These are phyloP conservation scores for Lentinula guzmanii DNA, from an alignment of 768 basidiomycete genomes.

Conservation along the genomic window DNA sequence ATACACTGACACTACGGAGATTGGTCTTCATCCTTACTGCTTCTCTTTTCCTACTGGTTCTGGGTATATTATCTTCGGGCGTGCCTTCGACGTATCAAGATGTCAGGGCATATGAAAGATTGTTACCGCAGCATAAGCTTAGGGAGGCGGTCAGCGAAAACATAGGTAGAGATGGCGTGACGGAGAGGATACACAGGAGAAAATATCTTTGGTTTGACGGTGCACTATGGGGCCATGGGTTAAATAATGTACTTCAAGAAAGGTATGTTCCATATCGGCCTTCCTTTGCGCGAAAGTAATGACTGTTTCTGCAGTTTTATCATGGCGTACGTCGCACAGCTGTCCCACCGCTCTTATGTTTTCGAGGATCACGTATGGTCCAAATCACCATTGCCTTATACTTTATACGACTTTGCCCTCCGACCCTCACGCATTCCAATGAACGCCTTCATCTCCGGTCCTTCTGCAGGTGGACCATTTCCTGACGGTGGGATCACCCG, in stretches of 20 bases:
- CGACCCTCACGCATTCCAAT: constrained; percentile 29
- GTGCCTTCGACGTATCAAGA: constrained; percentile 2
- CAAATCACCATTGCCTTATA: constrained; percentile 18
- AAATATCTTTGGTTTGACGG: constrained; percentile 7
- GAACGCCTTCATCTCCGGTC: constrained; percentile 36
- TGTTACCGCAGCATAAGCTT: neutral
- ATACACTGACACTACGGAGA: constrained; percentile 2
- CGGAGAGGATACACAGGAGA: constrained; percentile 3
- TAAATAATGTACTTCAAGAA: constrained; percentile 49
- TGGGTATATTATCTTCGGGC: neutral
- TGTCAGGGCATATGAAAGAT: neutral
- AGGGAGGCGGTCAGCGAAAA: constrained; percentile 1
- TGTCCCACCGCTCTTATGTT: constrained; percentile 44
- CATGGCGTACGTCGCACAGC: constrained; percentile 43
- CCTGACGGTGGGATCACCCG: constrained; percentile 33
- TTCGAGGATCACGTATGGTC: constrained; percentile 41
- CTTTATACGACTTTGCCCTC: constrained; percentile 30
- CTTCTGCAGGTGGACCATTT: constrained; percentile 34
- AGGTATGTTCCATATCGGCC: constrained; percentile 24
- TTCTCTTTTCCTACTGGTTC: neutral
- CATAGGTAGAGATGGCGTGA: constrained; percentile 2
- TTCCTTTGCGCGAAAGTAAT: neutral
- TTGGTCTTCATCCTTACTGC: neutral
- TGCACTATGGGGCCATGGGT: constrained; percentile 21
- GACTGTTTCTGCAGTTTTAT: constrained; percentile 29